A percentile compares a stretch with the other conserved stretches of the same genome.
These are phyloP conservation scores for Hondaea fermentalgiana DNA, from an alignment of 108 stramenopile species.

Conservation along the genomic window DNA sequence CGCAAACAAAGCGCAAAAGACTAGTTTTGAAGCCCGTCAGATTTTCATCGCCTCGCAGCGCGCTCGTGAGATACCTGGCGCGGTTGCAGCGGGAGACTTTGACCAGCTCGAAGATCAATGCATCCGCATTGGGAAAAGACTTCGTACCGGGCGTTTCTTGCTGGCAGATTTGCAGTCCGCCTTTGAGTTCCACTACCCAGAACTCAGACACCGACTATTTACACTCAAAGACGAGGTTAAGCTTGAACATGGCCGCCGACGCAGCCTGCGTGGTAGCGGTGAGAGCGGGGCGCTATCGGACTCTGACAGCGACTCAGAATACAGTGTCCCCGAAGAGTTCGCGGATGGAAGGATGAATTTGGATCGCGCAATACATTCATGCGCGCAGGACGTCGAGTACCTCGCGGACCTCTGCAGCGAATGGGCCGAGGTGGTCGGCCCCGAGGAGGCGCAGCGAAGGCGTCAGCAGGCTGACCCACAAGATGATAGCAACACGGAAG, in stretches of 20 bases:
- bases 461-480: background rate
- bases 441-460: background rate
- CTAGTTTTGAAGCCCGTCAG: background rate
- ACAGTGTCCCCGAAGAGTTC: background rate
- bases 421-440: background rate
- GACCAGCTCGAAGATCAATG: background rate
- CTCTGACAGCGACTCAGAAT: background rate
- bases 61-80: background rate
- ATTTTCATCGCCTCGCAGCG: background rate
- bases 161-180: background rate
- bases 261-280: background rate
- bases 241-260: background rate
- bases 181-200: background rate
- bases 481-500: background rate
- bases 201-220: background rate
- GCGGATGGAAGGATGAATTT: background rate
- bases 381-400: background rate
- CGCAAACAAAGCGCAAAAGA: background rate
- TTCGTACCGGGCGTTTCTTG: background rate
- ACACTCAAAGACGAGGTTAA: background rate
- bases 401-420: background rate
- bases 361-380: background rate
- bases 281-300: background rate
- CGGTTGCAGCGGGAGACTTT: background rate
- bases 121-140: background rate